Conservation (phyloP, 2,329 filamentous ascomycete genomes). For the Alternaria infectoria region DNA sequence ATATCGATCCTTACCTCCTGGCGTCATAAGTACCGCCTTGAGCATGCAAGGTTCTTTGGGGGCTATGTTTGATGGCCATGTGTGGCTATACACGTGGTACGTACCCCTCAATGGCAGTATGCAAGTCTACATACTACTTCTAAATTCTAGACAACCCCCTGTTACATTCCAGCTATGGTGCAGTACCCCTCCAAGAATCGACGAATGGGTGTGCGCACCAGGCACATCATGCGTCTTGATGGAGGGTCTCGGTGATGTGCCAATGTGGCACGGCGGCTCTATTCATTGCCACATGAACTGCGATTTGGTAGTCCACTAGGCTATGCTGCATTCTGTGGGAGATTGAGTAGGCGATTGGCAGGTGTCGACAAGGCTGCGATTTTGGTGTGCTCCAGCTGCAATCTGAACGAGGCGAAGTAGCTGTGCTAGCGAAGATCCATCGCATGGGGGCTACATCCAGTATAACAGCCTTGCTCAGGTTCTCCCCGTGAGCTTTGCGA, state of each 20-base stretch:
- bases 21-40: no score
- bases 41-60: no score
- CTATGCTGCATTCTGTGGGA: neutral
- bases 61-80: no score
- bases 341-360: neutral
- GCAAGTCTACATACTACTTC: no score
- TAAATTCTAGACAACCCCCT: no score
- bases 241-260: neutral
- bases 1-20: no score
- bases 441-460: neutral
- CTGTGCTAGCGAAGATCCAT: neutral
- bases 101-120: no score
- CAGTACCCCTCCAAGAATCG: neutral
- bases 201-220: neutral
- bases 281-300: neutral
- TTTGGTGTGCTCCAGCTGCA: neutral
- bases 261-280: neutral
- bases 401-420: neutral
- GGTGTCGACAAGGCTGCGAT: neutral
- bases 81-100: no score
- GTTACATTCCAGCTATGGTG: neutral
- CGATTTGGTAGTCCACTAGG: neutral
- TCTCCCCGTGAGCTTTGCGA: neutral
- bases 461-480: neutral
- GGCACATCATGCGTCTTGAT: neutral